Base-by-base conservation (phyloP, 345 rosid genomes). In the Cardamine resedifolia region DNA sequence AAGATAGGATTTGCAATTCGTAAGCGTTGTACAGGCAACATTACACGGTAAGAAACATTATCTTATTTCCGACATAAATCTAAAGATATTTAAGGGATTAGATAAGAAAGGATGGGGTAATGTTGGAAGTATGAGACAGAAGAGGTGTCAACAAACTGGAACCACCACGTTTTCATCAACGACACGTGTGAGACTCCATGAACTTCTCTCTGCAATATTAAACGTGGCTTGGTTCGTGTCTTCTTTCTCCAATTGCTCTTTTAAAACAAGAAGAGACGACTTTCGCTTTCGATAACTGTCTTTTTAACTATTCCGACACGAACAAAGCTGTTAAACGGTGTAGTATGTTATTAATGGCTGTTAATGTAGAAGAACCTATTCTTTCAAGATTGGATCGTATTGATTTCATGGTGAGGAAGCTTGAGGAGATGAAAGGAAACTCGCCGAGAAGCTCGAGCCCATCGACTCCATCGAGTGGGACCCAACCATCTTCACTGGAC, bases 341-440 rank as follows among this genome's bases (percentile, higher is more conserved):
- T 36, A 16, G 5, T 48, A 36, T 18, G 15, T 23, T 16, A 30
- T 39, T 6, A 55, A 73, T 69, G 79, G 75, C 59, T 62, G 2
- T 69, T 39, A 43, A 43, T 6, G 66, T 44, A 26, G 79, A 76
- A 53, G 79, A 76, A 69, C 79, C 79, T 1, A 70, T 76, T 7
- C 75, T 76, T n/a, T 76, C 79, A 10, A 69, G 79, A 69, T 48
- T 76, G 31, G 79, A 76, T 49, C 79, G 79, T 76, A 62, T 76
- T 10, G 79, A 76, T 55, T 38, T 53, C 65, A 76, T 76, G 75
- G 65, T 76, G 53, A 76, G 66, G 38, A 76, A 76, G 71, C 27
- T 76, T 19, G 75, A 76, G 6, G 79, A 76, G 52, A 69, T 76
- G 45, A 76, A 76, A 76, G 79, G 75, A 55, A 53, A 1, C 71